Percentiles rank a stretch among this genome's conserved stretches.
Conservation (phyloP, 805 yeast genomes). For the Teunomyces gatunensis region DNA sequence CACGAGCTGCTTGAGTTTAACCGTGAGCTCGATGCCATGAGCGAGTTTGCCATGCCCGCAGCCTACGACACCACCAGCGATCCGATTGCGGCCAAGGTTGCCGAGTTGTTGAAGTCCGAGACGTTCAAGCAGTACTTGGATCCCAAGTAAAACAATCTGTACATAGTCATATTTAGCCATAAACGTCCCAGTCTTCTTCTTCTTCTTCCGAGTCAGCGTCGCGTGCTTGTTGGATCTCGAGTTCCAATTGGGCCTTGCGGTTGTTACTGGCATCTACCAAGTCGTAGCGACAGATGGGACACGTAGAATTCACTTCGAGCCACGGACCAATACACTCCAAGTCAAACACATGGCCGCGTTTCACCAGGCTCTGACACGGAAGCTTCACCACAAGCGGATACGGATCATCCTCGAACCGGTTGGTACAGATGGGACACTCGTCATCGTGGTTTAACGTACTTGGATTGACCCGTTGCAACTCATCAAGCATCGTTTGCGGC, state of each 20-base stretch:
- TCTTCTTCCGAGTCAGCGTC: conserved; percentile 51
- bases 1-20: conserved; percentile 37
- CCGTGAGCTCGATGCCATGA: conserved; percentile 34
- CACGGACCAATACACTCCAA: conserved; percentile 90
- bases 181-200: conserved; percentile 75
- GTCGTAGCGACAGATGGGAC: conserved; percentile 85
- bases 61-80: conserved; percentile 33
- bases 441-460: conserved; percentile 45
- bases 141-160: neutral
- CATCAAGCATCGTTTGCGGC: conserved; percentile 66
- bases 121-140: conserved; percentile 59
- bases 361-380: conserved; percentile 49
- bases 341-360: conserved; percentile 68
- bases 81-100: conserved; percentile 63
- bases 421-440: conserved; percentile 83
- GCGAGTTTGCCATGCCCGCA: conserved; percentile 30
- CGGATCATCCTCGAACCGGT: conserved; percentile 63
- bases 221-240: conserved; percentile 35
- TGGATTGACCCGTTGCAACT: conserved; percentile 61
- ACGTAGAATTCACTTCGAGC: conserved; percentile 69
- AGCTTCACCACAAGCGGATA: conserved; percentile 78
- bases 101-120: conserved; percentile 69
- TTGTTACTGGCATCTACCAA: conserved; percentile 42
- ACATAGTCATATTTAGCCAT: conserved; percentile 40
- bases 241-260: conserved; percentile 26